Evolutionary conservation across 495 filamentous ascomycete genomes (phyloP).

Genomic region (Neurospora intermedia): DNA sequence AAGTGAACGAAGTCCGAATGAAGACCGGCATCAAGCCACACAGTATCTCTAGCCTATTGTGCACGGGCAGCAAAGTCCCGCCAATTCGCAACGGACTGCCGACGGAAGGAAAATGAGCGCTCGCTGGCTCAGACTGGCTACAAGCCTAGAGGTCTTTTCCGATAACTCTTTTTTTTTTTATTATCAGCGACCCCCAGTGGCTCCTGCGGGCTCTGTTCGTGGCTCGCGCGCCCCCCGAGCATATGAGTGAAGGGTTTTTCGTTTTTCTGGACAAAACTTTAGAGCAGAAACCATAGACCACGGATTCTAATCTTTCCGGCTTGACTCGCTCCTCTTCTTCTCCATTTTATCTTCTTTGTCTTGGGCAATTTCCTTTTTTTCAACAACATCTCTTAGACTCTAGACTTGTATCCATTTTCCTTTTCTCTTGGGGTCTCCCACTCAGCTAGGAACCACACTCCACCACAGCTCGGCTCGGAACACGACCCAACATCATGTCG

Average conservation of each 20-base stretch:
- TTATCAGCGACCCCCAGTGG: neutral
- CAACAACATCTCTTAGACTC: neutral
- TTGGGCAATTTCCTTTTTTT: neutral
- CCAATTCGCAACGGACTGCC: neutral
- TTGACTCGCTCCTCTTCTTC: conserved; percentile 4
- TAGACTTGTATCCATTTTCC: neutral
- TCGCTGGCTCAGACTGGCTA: neutral
- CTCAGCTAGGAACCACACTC: neutral
- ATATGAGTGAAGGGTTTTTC: neutral
- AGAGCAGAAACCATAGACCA: neutral
- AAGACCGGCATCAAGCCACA: neutral
- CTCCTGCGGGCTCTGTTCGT: neutral
- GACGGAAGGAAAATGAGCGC: neutral
- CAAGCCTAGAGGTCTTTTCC: neutral
- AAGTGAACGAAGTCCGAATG: neutral
- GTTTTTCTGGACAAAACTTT: neutral
- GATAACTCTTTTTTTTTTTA: neutral
- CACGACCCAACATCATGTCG: conserved; percentile 18
- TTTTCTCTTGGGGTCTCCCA: neutral
- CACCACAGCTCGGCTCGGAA: neutral
- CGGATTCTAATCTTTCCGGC: neutral
- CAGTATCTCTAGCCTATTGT: neutral
- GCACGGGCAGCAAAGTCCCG: neutral
- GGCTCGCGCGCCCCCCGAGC: neutral
- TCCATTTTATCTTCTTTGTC: neutral